Evolutionary conservation across 2,329 filamentous ascomycete species (phyloP).

Genomic region (Venturia asperata): DNA sequence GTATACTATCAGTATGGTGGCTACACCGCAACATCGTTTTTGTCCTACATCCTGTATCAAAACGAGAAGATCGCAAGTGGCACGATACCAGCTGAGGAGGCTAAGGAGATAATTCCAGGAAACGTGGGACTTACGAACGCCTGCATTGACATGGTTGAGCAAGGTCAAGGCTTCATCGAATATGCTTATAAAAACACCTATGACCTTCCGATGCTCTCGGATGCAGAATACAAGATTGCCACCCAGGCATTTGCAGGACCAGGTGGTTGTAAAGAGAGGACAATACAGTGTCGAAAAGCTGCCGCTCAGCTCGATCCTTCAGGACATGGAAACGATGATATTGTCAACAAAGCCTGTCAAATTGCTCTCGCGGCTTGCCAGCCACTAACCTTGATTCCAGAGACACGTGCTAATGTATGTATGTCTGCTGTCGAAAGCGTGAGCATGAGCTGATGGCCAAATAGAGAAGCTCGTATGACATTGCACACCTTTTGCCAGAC

Average conservation of each 20-base stretch:
- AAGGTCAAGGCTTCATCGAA: slow-evolving; percentile 41
- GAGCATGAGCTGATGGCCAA: background rate
- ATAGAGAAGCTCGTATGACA: slow-evolving; percentile 45
- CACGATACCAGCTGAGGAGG: slow-evolving; percentile 31
- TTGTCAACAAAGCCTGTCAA: slow-evolving; percentile 38
- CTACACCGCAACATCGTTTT: slow-evolving; percentile 51
- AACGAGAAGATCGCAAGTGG: slow-evolving; percentile 46
- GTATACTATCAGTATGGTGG: slow-evolving; percentile 44
- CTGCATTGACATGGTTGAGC: slow-evolving; percentile 46
- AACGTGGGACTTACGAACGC: slow-evolving; percentile 52
- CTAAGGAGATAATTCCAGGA: slow-evolving; percentile 33
- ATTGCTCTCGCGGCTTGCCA: slow-evolving; percentile 40
- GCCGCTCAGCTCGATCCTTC: slow-evolving; percentile 46
- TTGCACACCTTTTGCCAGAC: slow-evolving; percentile 37
- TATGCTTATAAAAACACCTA: slow-evolving; percentile 55
- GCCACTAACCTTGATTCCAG: slow-evolving; percentile 19
- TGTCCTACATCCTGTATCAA: slow-evolving; percentile 49
- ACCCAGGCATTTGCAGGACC: slow-evolving; percentile 35
- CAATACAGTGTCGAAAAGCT: too few species aligned
- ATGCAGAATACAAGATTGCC: slow-evolving; percentile 37
- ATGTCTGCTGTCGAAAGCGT: slow-evolving; percentile 23
- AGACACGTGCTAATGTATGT: slow-evolving; percentile 40
- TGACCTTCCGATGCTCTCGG: slow-evolving; percentile 45
- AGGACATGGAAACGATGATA: slow-evolving; percentile 34
- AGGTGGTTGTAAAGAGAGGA: slow-evolving; percentile 51